A percentile compares a stretch with the other conserved stretches of the same genome.
Conservation (phyloP, 768 basidiomycete genomes). For the Boletus subcaerulescens region DNA sequence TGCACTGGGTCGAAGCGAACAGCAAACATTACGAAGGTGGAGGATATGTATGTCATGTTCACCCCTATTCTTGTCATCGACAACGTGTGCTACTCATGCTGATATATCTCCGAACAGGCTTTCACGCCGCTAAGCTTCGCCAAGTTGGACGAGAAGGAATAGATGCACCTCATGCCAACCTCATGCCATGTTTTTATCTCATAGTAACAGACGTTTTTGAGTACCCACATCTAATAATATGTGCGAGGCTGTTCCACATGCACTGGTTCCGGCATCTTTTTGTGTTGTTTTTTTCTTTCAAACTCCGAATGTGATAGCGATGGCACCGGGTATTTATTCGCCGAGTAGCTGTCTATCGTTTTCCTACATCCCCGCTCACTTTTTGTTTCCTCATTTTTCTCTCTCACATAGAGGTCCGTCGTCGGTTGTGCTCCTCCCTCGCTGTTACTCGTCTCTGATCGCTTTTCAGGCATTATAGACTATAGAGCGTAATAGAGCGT, state of each 20-base stretch:
- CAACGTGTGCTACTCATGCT: slow-evolving; percentile 28
- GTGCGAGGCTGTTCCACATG: slow-evolving; percentile 11
- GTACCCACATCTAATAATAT: background rate
- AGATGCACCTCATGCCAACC: slow-evolving; percentile 8
- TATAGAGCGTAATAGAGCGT: slow-evolving; percentile 58
- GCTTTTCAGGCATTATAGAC: slow-evolving; percentile 36
- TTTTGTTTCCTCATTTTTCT: slow-evolving; percentile 23
- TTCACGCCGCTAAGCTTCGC: slow-evolving; percentile 51
- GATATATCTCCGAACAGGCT: slow-evolving; percentile 35
- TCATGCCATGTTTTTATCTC: slow-evolving; percentile 13
- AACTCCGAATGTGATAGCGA: slow-evolving; percentile 28
- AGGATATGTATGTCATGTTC: slow-evolving; percentile 68
- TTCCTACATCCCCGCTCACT: slow-evolving; percentile 33
- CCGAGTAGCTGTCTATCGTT: background rate
- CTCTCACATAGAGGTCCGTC: slow-evolving; percentile 33
- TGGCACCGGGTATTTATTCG: slow-evolving; percentile 8
- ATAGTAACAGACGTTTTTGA: slow-evolving; percentile 16
- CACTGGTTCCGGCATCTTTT: slow-evolving; percentile 3
- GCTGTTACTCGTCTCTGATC: background rate
- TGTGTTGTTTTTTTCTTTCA: slow-evolving; percentile 20
- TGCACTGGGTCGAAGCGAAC: slow-evolving; percentile 98
- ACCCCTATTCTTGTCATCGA: slow-evolving; percentile 10
- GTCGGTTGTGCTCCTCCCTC: background rate
- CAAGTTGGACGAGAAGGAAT: slow-evolving; percentile 38
- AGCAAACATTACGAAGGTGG: slow-evolving; percentile 93